Conservation (phyloP, 225 moss, liverwort and hornwort species). For the Straminergon stramineum region DNA sequence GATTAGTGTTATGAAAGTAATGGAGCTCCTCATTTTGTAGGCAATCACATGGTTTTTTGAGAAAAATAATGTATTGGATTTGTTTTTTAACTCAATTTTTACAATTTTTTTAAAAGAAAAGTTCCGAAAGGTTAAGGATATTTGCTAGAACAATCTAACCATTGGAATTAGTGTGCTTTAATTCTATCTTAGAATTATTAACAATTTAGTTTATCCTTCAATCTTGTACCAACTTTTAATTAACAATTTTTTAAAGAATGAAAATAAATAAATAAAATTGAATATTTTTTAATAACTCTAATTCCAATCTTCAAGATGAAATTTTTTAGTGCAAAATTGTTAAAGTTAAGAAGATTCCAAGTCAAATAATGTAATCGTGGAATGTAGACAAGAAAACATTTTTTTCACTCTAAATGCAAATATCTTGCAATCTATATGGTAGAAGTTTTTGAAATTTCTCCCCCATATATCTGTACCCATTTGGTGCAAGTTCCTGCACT, state of each 20-base stretch:
- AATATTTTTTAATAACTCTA: neutral
- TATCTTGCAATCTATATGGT: neutral
- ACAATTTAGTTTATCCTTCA: neutral
- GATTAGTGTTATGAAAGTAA: neutral
- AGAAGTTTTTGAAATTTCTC: neutral
- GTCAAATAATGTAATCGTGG: neutral
- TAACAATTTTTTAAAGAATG: neutral
- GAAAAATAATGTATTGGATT: neutral
- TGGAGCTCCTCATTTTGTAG: no score
- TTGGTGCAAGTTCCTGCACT: fast-evolving
- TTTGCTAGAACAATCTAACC: neutral
- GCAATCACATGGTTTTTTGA: fast-evolving
- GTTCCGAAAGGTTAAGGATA: neutral
- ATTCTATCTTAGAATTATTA: neutral
- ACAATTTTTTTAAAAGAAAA: no score
- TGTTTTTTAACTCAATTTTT: neutral
- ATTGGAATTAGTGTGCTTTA: neutral
- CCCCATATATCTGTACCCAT: no score
- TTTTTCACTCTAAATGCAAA: no score
- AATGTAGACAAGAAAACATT: fast-evolving
- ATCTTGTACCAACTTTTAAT: neutral
- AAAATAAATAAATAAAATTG: no score
- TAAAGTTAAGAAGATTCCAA: neutral
- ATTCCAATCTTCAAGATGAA: neutral
- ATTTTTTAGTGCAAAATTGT: fast-evolving